Evolutionary conservation across 441 rosid species (phyloP).

Genomic region (Isatis lusitanica): DNA sequence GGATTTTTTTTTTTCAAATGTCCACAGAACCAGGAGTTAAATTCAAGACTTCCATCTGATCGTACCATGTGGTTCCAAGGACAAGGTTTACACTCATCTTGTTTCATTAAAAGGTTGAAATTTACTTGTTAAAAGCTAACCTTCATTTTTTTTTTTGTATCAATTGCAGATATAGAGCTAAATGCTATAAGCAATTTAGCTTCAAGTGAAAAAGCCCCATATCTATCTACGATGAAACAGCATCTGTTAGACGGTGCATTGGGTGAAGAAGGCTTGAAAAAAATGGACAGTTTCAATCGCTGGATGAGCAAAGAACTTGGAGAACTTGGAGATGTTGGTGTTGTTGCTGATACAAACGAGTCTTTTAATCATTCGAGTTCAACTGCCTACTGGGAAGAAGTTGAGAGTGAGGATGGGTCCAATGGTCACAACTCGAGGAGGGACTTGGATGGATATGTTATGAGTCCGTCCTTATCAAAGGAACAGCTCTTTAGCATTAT

Average conservation of each 20-base stretch:
- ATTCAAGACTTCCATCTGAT: conserved; percentile 41
- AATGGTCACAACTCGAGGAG: conserved; percentile 53
- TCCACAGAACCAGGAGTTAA: conserved; percentile 47
- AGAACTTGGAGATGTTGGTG: conserved; percentile 89
- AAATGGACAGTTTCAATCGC: conserved; percentile 86
- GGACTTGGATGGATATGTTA: conserved; percentile 53
- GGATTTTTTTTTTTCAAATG: background rate
- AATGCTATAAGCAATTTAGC: conserved; percentile 37
- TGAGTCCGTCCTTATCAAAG: conserved; percentile 70
- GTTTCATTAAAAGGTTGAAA: conserved; percentile 14
- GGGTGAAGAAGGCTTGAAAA: conserved; percentile 60
- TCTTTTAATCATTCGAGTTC: conserved; percentile 54
- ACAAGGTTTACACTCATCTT: conserved; percentile 37
- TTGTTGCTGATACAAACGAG: conserved; percentile 72
- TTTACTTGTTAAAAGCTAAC: conserved; percentile 33
- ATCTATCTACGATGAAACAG: conserved; percentile 48
- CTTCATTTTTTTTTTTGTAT: conserved; percentile 31
- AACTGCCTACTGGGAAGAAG: conserved; percentile 64
- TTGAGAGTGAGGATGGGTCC: conserved; percentile 58
- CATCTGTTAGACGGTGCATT: conserved; percentile 49
- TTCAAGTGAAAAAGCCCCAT: conserved; percentile 50
- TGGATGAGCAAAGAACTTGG: conserved; percentile 96
- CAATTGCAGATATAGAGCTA: conserved; percentile 42
- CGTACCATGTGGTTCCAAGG: conserved; percentile 38
- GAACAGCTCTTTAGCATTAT: conserved; percentile 78